phyloP scores from a whole-genome alignment of 2,329 filamentous ascomycete species.

The Septoria petroselini region DNA sequence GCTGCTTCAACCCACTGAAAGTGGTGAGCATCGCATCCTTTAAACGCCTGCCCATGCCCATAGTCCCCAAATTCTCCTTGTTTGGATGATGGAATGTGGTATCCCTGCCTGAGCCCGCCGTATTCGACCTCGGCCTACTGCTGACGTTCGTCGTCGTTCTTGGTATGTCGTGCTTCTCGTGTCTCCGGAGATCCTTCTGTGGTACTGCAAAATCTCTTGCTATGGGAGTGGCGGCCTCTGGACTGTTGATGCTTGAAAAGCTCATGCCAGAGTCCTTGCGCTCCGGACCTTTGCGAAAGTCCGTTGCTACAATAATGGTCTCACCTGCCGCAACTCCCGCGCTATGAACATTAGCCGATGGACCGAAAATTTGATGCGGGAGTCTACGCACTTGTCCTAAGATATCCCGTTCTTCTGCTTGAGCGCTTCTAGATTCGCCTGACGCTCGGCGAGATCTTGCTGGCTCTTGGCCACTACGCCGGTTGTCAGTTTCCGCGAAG shows the following conservation, averaged over 20 bases:
- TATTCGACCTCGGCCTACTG: conserved; percentile 6
- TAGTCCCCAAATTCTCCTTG: conserved; percentile 25
- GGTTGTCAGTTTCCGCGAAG: conserved; percentile 14
- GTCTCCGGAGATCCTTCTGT: conserved; percentile 13
- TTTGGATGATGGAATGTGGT: conserved; percentile 19
- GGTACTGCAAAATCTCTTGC: conserved; percentile 29
- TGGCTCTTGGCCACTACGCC: conserved; percentile 60
- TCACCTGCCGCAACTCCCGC: conserved; percentile 35
- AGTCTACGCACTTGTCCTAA: conserved; percentile 51
- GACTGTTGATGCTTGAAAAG: conserved; percentile 16
- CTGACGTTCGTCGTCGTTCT: conserved; percentile 9
- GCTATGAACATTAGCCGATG: conserved; percentile 12
- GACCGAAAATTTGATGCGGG: not conserved
- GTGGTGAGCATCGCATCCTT: conserved; percentile 20
- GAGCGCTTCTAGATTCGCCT: conserved; percentile 96
- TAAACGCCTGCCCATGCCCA: conserved; percentile 27
- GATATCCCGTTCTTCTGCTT: conserved; percentile 98
- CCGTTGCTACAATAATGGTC: conserved; percentile 21
- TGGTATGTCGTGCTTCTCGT: conserved; percentile 23
- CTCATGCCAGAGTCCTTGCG: conserved; percentile 34
- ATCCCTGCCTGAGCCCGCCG: conserved; percentile 15
- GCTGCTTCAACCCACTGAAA: conserved; percentile 11
- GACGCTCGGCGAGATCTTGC: conserved; percentile 79
- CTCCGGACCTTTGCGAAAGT: conserved; percentile 15
- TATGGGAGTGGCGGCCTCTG: conserved; percentile 28